Evolutionary conservation across 805 yeast genomes (phyloP), one percentile per base, ranked within the genome.

Genomic region (Hyphopichia homilentoma): DNA sequence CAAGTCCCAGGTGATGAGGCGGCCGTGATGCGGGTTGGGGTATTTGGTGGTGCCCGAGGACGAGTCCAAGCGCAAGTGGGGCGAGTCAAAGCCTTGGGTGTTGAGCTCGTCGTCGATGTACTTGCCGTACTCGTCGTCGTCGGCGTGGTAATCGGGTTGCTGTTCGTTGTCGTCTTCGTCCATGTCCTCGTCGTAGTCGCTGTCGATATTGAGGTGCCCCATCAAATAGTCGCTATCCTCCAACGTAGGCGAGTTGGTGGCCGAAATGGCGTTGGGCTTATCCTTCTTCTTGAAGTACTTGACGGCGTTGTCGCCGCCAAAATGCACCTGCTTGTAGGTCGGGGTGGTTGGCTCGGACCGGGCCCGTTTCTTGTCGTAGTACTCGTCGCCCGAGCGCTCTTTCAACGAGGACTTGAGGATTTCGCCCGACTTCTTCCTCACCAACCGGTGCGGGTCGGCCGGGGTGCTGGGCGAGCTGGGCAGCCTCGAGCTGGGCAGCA

Each of bases 371-470:
- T 45, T 47, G 30, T 41, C 40, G 26, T 62, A 52, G 41, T 60
- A 52, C n/a, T n/a, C n/a, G n/a, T n/a, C n/a, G 7, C 71, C 47
- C 2, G 34, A 19, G 40, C 69, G 63, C 16, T 72, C 65, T 48
- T 81, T 82, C 35, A 86, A 65, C 9, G 85, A 80, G 2, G 89
- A 77, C 50, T 84, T 84, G 27, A 86, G 82, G 27, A 84, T 62
- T 51, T 87, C 96, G n/a, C 95, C 96, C 1, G 87, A 77, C 55
- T 88, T 88, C 55, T 88, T 89, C 30, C 94, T 77, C 3, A 86
- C 74, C 33, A 84, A 58, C 32, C 45, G 49, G n/a, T 35, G 43
- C 11, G 39, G 11, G 7, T 16, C 21, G 6, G n/a, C 19, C 9
- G 30, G 30, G n/a, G 16, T 16, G 25, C 6, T 20, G 5, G 30